Conservation (phyloP, 768 basidiomycete species). For the Suillus fuscotomentosus region DNA sequence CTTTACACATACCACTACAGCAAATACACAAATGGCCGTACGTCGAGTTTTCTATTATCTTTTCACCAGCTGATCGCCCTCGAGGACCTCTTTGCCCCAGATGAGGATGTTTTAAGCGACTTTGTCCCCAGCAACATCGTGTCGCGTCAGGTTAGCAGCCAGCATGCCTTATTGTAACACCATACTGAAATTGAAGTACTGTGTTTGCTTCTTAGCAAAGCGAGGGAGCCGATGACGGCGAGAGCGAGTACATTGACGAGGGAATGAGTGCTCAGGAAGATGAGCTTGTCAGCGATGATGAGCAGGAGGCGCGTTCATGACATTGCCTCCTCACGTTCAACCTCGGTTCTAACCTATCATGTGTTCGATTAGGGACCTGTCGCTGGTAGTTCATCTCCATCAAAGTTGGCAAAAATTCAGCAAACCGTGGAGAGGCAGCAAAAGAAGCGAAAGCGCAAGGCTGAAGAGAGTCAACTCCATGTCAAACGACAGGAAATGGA, state of each 20-base stretch:
- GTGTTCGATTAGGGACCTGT: slow-evolving; percentile 17
- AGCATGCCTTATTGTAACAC: slow-evolving; percentile 8
- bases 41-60: slow-evolving; percentile 8
- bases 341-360: slow-evolving; percentile 7
- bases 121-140: slow-evolving; percentile 90
- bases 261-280: slow-evolving; percentile 57
- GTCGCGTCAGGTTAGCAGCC: slow-evolving; percentile 68
- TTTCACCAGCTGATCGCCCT: not conserved
- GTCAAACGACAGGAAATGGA: slow-evolving; percentile 81
- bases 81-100: slow-evolving; percentile 29
- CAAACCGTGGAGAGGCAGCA: slow-evolving; percentile 38
- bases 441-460: slow-evolving; percentile 59
- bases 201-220: slow-evolving; percentile 41
- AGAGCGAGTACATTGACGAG: slow-evolving; percentile 68
- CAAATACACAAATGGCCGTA: slow-evolving; percentile 18
- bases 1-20: slow-evolving; percentile 15
- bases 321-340: slow-evolving; percentile 4
- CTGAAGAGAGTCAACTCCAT: slow-evolving; percentile 66
- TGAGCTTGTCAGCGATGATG: slow-evolving; percentile 57
- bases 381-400: slow-evolving; percentile 24
- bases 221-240: slow-evolving; percentile 64
- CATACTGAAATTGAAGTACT: slow-evolving; percentile 27
- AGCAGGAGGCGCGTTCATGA: slow-evolving; percentile 32
- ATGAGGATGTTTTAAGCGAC: slow-evolving; percentile 88
- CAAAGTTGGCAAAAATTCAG: slow-evolving; percentile 35